Base-by-base conservation (phyloP, 1,284 basidiomycete genomes). In the Malassezia obtusa region DNA sequence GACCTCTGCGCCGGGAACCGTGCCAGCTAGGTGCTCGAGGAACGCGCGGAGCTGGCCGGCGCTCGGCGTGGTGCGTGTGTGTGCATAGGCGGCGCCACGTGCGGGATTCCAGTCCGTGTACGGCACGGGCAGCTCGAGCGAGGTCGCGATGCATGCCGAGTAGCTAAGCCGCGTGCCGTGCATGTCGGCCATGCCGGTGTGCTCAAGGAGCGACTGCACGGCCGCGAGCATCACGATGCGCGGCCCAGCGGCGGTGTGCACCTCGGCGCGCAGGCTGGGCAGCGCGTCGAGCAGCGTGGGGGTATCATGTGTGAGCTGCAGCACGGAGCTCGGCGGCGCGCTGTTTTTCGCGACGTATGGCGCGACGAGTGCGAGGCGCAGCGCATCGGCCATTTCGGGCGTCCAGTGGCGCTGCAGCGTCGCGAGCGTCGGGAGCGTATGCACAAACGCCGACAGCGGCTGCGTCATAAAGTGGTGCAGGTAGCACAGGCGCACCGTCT, bases 401-500 rank as follows among this genome's bases (percentile, higher is more conserved):
- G 40, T 52, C 49, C 43, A 57, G 22, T 50, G 49, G 17, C 14
- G 15, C 1, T 19, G 21, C 4, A 51, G 7, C 9, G n/a, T 8
- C 3, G 25, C 36, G 15, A 36, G 8, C 19, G 24, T 37, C 3
- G 45, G 45, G 8, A 35, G 7, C n/a, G 22, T 22, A 6, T 57
- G 6, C 8, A 51, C 56, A 28, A 63, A 63, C 8, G 62, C 63
- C 2, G 63, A 61, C 11, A 62, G 51, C 0, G 65, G 57, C n/a
- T 61, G 59, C 35, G 60, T 53, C 1, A 56, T 51, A 38, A 64
- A 62, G 49, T 67, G 65, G 24, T 62, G 46, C 37, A 63, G 57
- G 30, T 44, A 63, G 5, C 59, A 58, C 17, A 67, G 49, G 10
- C 57, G 59, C 0, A 67, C 52, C 2, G 52, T 55, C n/a, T 67